Conservation (phyloP, 2,329 filamentous ascomycete species). For the Cladosporium austrohemisphaericum region DNA sequence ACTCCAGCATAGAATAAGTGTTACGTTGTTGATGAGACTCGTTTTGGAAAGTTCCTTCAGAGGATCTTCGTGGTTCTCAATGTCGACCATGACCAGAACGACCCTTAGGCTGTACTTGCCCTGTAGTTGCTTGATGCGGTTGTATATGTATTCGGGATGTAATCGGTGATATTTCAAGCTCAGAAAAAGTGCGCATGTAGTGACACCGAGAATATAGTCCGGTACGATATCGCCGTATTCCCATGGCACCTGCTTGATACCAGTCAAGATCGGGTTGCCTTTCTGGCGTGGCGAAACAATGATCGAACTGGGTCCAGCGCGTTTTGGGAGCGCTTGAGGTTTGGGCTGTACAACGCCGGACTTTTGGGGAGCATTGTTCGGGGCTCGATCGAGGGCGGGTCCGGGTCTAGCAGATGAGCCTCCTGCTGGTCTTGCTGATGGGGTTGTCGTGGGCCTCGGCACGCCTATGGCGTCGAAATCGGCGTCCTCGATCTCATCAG, state of each 20-base stretch:
- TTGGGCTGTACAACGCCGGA: constrained; percentile 62
- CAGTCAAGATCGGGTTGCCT: constrained; percentile 85
- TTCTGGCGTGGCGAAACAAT: constrained; percentile 89
- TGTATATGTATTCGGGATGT: constrained; percentile 97
- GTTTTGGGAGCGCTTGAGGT: constrained; percentile 74
- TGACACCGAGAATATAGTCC: constrained; percentile 83
- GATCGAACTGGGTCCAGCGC: constrained; percentile 68
- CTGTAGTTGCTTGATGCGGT: constrained; percentile 77
- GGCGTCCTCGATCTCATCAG: constrained; percentile 45
- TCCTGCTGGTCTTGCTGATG: not conserved
- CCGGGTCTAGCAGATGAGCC: constrained; percentile 35
- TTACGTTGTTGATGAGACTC: constrained; percentile 86
- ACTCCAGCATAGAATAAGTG: constrained; percentile 89
- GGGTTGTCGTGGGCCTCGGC: not conserved
- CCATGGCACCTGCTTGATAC: constrained; percentile 80
- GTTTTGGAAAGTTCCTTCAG: constrained; percentile 90
- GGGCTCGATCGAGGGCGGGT: constrained; percentile 34
- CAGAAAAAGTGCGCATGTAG: constrained; percentile 87
- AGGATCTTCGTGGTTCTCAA: constrained; percentile 86
- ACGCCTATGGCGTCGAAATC: constrained; percentile 25
- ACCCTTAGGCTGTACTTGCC: constrained; percentile 84
- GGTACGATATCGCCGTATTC: constrained; percentile 96
- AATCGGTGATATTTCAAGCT: constrained; percentile 96
- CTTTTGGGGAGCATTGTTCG: constrained; percentile 19
- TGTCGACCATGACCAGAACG: constrained; percentile 88